Evolutionary conservation across 305 asterid species (phyloP), one percentile per base, ranked within the genome.

Genomic region (Fraxinus nigra): DNA sequence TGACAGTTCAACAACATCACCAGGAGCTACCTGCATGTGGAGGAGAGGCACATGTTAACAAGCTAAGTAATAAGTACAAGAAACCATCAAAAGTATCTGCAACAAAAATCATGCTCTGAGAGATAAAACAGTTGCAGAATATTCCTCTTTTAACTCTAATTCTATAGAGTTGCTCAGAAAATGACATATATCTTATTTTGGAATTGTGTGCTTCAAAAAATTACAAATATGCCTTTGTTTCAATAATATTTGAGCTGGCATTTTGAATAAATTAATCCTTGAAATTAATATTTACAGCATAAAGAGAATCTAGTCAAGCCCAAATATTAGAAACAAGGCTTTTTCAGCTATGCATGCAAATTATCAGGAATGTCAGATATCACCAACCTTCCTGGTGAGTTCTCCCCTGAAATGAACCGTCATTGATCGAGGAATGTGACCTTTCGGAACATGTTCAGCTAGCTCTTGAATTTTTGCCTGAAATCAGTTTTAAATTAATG

Each of bases 391-490:
- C 82, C 98, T 89, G 0, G 98, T 93, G 73, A 95, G 98, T 84
- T 95, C 99, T 82, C 99, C 98, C 88, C 98, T 89, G 80, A 95
- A 89, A 87, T 94, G 98, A 78, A 94, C 89, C 22, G 99, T 93
- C 98, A 93, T 94, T 63, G 94, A 78, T 78, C 98, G 90, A 67
- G 99, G 99, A 82, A 94, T 94, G 84, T 96, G 99, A 78, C 99
- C 98, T 86, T 96, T 93, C 18, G 98, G 99, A 48, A 96, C 99
- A 90, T 96, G 99, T 80, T 94, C 99, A 30, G 98, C 84, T 81
- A 96, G 86, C 82, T 96, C 99, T 89, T 96, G 98, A 83, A 96
- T 89, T 89, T 96, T 96, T 51, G 98, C 98, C 99, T 96, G 93
- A 81, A 87, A 89, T 81, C 56, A 85, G 75, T 67, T 46, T 63